phyloP scores from a whole-genome alignment of 1,284 basidiomycete genomes.

The Malassezia dermatis region DNA sequence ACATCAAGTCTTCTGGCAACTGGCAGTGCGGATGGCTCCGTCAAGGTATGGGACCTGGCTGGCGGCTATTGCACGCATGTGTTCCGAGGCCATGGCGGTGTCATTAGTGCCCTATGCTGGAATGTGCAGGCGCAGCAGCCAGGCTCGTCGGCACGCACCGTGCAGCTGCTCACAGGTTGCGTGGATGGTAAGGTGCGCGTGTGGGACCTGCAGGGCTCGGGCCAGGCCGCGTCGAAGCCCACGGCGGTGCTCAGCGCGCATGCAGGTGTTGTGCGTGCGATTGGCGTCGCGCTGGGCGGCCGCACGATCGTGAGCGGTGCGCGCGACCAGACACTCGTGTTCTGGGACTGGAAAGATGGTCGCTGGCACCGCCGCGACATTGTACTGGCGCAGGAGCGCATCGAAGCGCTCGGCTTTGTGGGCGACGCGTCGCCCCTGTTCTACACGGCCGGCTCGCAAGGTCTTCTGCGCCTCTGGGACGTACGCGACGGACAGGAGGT shows the following conservation, averaged over 20 bases:
- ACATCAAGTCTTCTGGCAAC: conserved; percentile 83
- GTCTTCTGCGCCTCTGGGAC: conserved; percentile 33
- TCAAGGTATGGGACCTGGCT: conserved; percentile 88
- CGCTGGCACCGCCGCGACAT: conserved; percentile 36
- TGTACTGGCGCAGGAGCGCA: conserved; percentile 32
- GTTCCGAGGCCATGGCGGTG: conserved; percentile 82
- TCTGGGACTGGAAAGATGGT: conserved; percentile 22
- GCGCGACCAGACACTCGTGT: conserved; percentile 33
- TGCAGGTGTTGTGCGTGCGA: conserved; percentile 40
- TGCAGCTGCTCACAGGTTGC: conserved; percentile 77
- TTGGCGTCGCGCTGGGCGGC: conserved; percentile 31
- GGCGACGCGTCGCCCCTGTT: conserved; percentile 55
- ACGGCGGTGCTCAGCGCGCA: conserved; percentile 28
- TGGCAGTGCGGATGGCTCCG: conserved; percentile 85
- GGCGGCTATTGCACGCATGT: conserved; percentile 85
- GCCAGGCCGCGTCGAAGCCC: conserved; percentile 24
- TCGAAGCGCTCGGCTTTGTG: conserved; percentile 38
- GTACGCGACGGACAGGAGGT: conserved; percentile 8
- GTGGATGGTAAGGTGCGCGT: conserved; percentile 51
- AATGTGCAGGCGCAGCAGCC: conserved; percentile 58
- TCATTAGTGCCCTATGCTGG: conserved; percentile 76
- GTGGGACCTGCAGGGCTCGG: conserved; percentile 37
- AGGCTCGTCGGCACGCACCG: conserved; percentile 47
- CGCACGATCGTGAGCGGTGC: conserved; percentile 27
- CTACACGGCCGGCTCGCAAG: conserved; percentile 35